Conservation (phyloP, 306 rosid genomes). For the Glycine soja region DNA sequence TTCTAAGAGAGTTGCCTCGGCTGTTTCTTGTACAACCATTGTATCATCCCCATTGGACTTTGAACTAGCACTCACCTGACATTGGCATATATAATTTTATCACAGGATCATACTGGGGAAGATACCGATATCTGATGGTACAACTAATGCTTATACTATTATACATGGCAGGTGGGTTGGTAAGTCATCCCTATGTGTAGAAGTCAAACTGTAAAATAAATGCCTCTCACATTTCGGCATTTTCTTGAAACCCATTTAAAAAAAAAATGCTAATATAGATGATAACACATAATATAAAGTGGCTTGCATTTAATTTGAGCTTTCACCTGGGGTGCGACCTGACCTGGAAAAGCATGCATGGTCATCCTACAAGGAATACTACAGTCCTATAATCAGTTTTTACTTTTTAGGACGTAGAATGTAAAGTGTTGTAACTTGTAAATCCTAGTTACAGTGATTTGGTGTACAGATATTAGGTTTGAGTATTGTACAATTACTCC, state of each 20-base stretch:
- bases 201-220: slow-evolving; percentile 49
- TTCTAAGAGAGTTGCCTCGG: slow-evolving; percentile 48
- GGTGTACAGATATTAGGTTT: slow-evolving; percentile 23
- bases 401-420: slow-evolving; percentile 29
- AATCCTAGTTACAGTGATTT: slow-evolving; percentile 4
- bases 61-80: slow-evolving; percentile 67
- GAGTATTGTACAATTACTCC: background rate
- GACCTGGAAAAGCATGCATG: slow-evolving; percentile 1
- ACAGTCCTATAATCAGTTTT: slow-evolving; percentile 7
- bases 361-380: slow-evolving; percentile 14
- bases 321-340: background rate
- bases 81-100: slow-evolving; percentile 74
- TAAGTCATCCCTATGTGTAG: slow-evolving; percentile 62
- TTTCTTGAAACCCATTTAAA: slow-evolving; percentile 38
- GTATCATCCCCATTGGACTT: slow-evolving; percentile 66
- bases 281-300: background rate
- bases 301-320: slow-evolving; percentile 6
- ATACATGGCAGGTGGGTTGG: slow-evolving; percentile 97
- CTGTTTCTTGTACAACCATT: slow-evolving; percentile 60
- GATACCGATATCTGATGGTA: slow-evolving; percentile 89
- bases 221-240: slow-evolving; percentile 52
- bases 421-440: slow-evolving; percentile 15
- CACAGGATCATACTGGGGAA: slow-evolving; percentile 97
- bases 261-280: slow-evolving; percentile 1
- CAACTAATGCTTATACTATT: slow-evolving; percentile 83